Percentiles rank a stretch among this genome's conserved stretches.
Evolutionary conservation across 331 rosid genomes (phyloP).

Genomic region (Erythrophleum ivorense): DNA sequence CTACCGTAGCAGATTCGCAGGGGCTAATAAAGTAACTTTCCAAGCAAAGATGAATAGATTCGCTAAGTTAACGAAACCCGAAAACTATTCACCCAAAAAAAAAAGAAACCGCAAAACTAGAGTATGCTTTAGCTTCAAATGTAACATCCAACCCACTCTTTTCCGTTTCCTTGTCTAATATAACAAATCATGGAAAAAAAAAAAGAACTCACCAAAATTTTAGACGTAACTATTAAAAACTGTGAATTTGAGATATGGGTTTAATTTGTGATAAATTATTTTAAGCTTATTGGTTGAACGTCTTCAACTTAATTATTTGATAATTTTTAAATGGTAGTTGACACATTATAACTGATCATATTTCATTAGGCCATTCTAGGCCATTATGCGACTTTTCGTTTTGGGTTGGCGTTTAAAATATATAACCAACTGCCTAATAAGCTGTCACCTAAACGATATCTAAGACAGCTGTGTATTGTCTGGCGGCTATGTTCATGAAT

Average conservation of each 20-base stretch:
- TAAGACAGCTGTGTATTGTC: neutral
- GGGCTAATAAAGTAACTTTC: too few relatives aligned
- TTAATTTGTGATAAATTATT: neutral
- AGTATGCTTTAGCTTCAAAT: neutral
- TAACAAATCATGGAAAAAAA: neutral
- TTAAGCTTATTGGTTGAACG: neutral
- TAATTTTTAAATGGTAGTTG: neutral
- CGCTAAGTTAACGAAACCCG: neutral
- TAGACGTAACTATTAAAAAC: neutral
- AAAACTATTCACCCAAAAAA: too few relatives aligned
- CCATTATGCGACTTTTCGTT: neutral
- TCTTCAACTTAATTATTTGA: slow-evolving; percentile 23
- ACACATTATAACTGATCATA: neutral
- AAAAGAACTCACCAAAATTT: slow-evolving; percentile 7
- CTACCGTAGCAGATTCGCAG: too few relatives aligned
- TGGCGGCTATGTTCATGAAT: slow-evolving; percentile 24
- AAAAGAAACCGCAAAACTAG: neutral
- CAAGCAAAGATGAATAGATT: neutral
- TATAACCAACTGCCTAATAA: slow-evolving; percentile 22
- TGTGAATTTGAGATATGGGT: neutral
- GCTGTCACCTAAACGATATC: neutral
- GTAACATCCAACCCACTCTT: neutral
- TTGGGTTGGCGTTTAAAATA: neutral
- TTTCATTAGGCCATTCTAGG: neutral
- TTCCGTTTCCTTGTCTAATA: too few relatives aligned